phyloP scores from a whole-genome alignment of 2,329 filamentous ascomycete species.

The Coleophoma crateriformis region DNA sequence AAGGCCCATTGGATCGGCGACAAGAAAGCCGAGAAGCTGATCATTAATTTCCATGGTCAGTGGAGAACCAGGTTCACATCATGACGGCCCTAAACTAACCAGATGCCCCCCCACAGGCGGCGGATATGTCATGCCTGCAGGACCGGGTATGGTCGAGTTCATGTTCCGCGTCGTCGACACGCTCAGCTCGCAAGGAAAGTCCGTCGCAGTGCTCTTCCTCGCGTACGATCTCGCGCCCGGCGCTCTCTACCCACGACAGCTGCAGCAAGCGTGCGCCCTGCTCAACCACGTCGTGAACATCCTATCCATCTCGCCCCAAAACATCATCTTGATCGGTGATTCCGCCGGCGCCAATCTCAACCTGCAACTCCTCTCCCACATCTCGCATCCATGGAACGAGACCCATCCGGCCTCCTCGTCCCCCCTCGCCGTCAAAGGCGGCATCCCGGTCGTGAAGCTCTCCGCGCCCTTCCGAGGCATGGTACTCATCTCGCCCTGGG shows the following conservation, averaged over 20 bases:
- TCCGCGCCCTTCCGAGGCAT: conserved; percentile 39
- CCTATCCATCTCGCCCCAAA: conserved; percentile 11
- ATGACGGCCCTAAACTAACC: neutral
- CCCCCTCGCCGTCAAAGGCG: conserved; percentile 28
- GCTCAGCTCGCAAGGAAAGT: conserved; percentile 33
- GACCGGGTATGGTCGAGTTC: conserved; percentile 39
- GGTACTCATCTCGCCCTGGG: conserved; percentile 54
- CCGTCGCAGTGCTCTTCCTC: conserved; percentile 44
- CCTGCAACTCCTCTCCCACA: conserved; percentile 39
- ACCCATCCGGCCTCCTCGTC: conserved; percentile 51
- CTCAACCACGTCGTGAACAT: conserved; percentile 35
- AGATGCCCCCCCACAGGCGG: conserved; percentile 35
- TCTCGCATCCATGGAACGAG: conserved; percentile 42
- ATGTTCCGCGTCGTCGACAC: conserved; percentile 13
- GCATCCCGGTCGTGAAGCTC: conserved; percentile 40
- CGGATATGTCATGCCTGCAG: conserved; percentile 46
- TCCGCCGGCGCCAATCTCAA: conserved; percentile 47
- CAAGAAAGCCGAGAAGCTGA: conserved; percentile 29
- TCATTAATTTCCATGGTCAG: conserved; percentile 41
- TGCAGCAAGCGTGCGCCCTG: conserved; percentile 37
- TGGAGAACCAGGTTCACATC: neutral
- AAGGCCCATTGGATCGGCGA: conserved; percentile 41
- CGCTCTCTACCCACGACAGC: conserved; percentile 38
- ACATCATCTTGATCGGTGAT: conserved; percentile 44
- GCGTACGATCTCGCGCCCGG: conserved; percentile 49